Evolutionary conservation across 2,329 filamentous ascomycete genomes (phyloP), one percentile per base, ranked within the genome.

Genomic region (Hypoxylon sp.): DNA sequence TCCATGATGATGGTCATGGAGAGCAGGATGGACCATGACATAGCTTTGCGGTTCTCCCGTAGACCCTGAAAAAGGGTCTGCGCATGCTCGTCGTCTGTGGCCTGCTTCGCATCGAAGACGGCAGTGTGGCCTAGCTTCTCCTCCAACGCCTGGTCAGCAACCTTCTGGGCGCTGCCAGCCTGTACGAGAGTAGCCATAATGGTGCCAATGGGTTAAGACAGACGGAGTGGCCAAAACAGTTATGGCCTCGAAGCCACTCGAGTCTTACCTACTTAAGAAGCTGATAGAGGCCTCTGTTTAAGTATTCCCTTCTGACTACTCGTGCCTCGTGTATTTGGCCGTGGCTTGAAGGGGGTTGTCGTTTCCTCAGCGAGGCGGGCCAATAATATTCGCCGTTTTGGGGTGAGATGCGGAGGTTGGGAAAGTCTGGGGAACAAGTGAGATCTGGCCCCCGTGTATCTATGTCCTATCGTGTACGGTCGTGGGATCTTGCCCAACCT

Each of bases 1-100:
- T 76, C 74, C 74, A 76, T 76, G 37, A 76, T 68, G 34, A 76
- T 75, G 4, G 72, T 70, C 70, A 74, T 70, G 1, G 74, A 76
- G 26, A 76, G 70, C 46, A 74, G 28, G 13, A 72, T n/a, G 3
- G 74, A 76, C 73, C 73, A 76, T 55, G 75, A 64, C 4, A 70
- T 70, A 13, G 72, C 74, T 55, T 51, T 72, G 22, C 70, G 72
- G 58, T 75, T 74, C 61, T 73, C 69, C 28, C 62, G 61, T 50
- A 76, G 19, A 10, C 72, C 73, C 32, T 74, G 70, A 6, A 62
- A 19, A 8, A 74, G 56, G 3, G 72, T 74, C 66, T 75, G 72
- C 20, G 70, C 62, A 51, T 75, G 74, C 26, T 76, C 74, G 32
- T 74, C 70, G 3, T 76, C 73, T 10, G 74, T 73, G 15, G 74